Percentiles rank a stretch among this genome's conserved stretches.
Conservation (phyloP, 805 yeast species). For the Debaryomyces maramus region DNA sequence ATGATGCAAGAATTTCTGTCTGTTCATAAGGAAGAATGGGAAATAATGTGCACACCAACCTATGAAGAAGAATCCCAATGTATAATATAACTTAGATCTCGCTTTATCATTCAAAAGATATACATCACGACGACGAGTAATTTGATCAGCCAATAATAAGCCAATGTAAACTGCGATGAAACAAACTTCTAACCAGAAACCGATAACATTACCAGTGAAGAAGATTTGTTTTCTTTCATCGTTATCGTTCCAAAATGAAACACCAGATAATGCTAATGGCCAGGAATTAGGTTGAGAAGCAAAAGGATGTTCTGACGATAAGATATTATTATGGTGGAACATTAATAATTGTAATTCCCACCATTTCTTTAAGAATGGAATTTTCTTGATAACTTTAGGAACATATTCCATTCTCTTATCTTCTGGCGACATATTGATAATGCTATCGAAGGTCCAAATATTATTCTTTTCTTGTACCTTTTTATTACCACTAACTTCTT, state of each 20-base stretch:
- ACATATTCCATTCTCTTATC: conserved; percentile 64
- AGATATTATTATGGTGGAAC: conserved; percentile 90
- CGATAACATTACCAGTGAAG: conserved; percentile 85
- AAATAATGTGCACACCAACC: conserved; percentile 91
- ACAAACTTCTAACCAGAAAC: conserved; percentile 82
- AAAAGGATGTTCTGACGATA: conserved; percentile 89
- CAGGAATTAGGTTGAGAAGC: conserved; percentile 89
- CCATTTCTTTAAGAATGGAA: conserved; percentile 86
- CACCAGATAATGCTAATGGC: conserved; percentile 90
- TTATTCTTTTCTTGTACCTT: conserved; percentile 66
- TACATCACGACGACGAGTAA: conserved; percentile 72
- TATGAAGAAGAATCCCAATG: conserved; percentile 76
- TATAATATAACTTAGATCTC: conserved; percentile 71
- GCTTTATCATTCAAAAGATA: conserved; percentile 58
- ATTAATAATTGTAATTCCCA: conserved; percentile 81
- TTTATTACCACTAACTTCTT: conserved; percentile 94
- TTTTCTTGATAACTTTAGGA: conserved; percentile 59
- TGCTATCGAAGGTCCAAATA: conserved; percentile 74
- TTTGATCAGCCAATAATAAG: conserved; percentile 68
- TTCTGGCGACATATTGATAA: conserved; percentile 50
- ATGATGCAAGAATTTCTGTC: conserved; percentile 93
- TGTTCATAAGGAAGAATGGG: conserved; percentile 88
- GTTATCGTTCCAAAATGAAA: conserved; percentile 90
- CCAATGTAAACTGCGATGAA: conserved; percentile 64
- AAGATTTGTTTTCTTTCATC: conserved; percentile 72